Evolutionary conservation across 768 basidiomycete species (phyloP).

Genomic region (Leccinellum rugosiceps): DNA sequence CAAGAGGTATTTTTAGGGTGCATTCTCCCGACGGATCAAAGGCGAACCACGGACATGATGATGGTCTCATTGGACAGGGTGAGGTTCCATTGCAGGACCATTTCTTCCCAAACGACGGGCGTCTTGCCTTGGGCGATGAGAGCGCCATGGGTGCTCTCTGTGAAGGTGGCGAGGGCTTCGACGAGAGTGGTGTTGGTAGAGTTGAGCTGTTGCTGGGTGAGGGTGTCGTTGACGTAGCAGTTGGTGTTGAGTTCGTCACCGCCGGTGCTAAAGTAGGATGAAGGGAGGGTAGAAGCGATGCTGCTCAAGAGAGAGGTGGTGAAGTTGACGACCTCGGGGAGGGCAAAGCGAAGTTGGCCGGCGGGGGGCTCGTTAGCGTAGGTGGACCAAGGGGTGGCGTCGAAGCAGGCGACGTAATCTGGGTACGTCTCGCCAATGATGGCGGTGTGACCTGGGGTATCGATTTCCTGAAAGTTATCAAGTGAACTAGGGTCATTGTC

Average conservation of each 20-base stretch:
- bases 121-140: slow-evolving; percentile 60
- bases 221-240: slow-evolving; percentile 62
- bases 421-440: slow-evolving; percentile 63
- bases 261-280: slow-evolving; percentile 71
- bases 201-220: slow-evolving; percentile 56
- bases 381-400: slow-evolving; percentile 51
- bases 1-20: neutral
- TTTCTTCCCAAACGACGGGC: slow-evolving; percentile 81
- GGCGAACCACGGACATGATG: slow-evolving; percentile 31
- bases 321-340: slow-evolving; percentile 57
- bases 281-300: slow-evolving; percentile 50
- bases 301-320: slow-evolving; percentile 50
- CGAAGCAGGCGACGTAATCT: slow-evolving; percentile 67
- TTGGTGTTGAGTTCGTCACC: slow-evolving; percentile 76
- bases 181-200: slow-evolving; percentile 51
- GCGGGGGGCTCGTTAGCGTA: slow-evolving; percentile 78
- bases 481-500: neutral
- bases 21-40: neutral
- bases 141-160: slow-evolving; percentile 53
- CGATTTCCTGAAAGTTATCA: slow-evolving; percentile 58
- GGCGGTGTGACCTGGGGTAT: slow-evolving; percentile 81
- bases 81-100: slow-evolving; percentile 41
- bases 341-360: slow-evolving; percentile 76
- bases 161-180: slow-evolving; percentile 63
- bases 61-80: slow-evolving; percentile 41